Conservation (phyloP, 495 filamentous ascomycete genomes). For the Talaromyces liani region DNA sequence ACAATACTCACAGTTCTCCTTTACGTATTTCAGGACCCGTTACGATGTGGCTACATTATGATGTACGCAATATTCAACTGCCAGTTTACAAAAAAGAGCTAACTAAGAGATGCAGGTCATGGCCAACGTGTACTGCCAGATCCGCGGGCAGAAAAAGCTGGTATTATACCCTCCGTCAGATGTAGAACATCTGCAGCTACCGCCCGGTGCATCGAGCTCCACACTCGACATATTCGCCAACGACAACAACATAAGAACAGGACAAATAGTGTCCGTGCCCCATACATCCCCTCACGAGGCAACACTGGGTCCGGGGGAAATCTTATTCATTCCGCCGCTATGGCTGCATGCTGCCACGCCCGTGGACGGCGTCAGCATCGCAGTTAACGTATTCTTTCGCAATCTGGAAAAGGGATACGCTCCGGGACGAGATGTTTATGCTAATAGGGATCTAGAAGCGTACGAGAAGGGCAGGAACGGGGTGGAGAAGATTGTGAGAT, state of each 20-base stretch:
- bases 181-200: slow-evolving; percentile 59
- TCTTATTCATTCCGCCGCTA: slow-evolving; percentile 72
- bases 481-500: slow-evolving; percentile 56
- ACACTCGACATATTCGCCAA: slow-evolving; percentile 58
- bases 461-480: slow-evolving; percentile 77
- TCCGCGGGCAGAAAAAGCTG: slow-evolving; percentile 62
- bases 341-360: slow-evolving; percentile 80
- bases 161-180: slow-evolving; percentile 74
- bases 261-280: slow-evolving; percentile 30
- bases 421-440: slow-evolving; percentile 75
- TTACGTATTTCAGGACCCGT: slow-evolving; percentile 75
- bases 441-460: slow-evolving; percentile 74
- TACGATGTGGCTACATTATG: slow-evolving; percentile 89
- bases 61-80: slow-evolving; percentile 41
- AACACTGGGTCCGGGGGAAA: slow-evolving; percentile 58
- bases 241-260: slow-evolving; percentile 21
- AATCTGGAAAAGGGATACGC: slow-evolving; percentile 64
- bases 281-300: slow-evolving; percentile 61
- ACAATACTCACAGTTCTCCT: slow-evolving; percentile 70
- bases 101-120: slow-evolving; percentile 49
- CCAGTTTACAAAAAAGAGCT: not conserved
- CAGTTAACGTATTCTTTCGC: slow-evolving; percentile 81
- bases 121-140: slow-evolving; percentile 83
- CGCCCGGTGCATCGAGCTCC: slow-evolving; percentile 73
- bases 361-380: slow-evolving; percentile 54